A percentile compares a stretch with the other conserved stretches of the same genome.
Conservation (phyloP, 2,329 filamentous ascomycete species). For the Arthrobotrys iridis region DNA sequence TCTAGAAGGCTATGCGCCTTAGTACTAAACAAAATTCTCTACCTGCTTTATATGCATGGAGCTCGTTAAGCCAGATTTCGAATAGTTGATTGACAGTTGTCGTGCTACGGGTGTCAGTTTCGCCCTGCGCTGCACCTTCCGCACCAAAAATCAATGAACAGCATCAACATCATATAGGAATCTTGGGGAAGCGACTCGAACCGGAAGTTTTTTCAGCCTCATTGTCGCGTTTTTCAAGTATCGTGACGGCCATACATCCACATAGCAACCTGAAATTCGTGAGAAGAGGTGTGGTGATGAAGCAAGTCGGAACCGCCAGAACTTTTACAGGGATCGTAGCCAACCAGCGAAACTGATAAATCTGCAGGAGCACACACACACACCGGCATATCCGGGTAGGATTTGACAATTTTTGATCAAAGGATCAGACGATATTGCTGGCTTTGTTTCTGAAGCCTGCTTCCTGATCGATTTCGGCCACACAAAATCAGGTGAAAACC, state of each 20-base stretch:
- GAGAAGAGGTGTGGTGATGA: conserved; percentile 15
- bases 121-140: neutral
- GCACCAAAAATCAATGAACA: neutral
- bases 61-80: neutral
- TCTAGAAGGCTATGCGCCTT: conserved; percentile 12
- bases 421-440: neutral
- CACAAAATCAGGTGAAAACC: too few relatives aligned
- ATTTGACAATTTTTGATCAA: neutral
- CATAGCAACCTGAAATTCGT: neutral
- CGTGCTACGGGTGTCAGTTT: neutral
- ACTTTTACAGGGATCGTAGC: conserved; percentile 36
- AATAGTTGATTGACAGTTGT: neutral
- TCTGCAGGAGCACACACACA: conserved; percentile 28
- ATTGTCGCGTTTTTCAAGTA: neutral
- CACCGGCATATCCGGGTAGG: conserved; percentile 10
- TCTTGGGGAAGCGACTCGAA: neutral
- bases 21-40: neutral
- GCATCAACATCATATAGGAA: neutral
- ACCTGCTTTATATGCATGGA: neutral
- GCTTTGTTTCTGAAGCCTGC: neutral
- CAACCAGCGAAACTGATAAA: conserved; percentile 27
- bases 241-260: neutral
- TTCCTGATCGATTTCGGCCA: neutral
- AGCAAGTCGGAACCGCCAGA: conserved; percentile 35
- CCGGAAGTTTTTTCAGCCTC: conserved; percentile 14